phyloP scores from a whole-genome alignment of 345 rosid species.

The Euphorbia peplus region DNA sequence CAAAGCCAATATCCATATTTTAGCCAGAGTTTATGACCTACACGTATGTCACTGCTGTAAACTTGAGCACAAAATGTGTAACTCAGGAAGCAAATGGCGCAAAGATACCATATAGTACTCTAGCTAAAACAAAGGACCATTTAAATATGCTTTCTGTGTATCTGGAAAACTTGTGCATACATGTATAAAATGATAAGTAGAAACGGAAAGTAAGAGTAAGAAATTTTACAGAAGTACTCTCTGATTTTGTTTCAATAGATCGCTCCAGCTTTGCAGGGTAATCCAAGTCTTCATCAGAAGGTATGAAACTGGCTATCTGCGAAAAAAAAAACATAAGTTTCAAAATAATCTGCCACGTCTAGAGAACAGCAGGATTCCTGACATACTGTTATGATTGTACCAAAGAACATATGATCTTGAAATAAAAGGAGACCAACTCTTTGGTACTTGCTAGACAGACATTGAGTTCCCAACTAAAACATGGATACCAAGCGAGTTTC shows the following conservation, averaged over 20 bases:
- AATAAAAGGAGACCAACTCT: conserved; percentile 2
- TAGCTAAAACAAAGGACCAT: neutral
- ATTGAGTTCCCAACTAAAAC: neutral
- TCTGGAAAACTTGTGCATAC: neutral
- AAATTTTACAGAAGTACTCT: conserved; percentile 42
- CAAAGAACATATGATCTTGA: neutral
- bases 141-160: conserved; percentile 1
- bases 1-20: neutral
- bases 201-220: neutral
- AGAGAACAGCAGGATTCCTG: conserved; percentile 6
- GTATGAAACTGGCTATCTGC: conserved; percentile 88
- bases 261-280: conserved; percentile 88
- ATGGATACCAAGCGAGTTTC: neutral
- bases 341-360: neutral
- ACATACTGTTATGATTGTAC: neutral
- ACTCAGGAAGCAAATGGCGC: conserved; percentile 1
- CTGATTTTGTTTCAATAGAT: conserved; percentile 45
- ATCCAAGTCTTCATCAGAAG: conserved; percentile 74
- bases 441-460: neutral
- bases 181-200: conserved; percentile 3
- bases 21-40: neutral
- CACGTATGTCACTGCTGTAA: neutral
- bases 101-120: neutral
- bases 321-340: conserved; percentile 19
- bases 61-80: neutral